Evolutionary conservation across 495 filamentous ascomycete genomes (phyloP), one percentile per base, ranked within the genome.

Genomic region (Penicillium flavigenum): DNA sequence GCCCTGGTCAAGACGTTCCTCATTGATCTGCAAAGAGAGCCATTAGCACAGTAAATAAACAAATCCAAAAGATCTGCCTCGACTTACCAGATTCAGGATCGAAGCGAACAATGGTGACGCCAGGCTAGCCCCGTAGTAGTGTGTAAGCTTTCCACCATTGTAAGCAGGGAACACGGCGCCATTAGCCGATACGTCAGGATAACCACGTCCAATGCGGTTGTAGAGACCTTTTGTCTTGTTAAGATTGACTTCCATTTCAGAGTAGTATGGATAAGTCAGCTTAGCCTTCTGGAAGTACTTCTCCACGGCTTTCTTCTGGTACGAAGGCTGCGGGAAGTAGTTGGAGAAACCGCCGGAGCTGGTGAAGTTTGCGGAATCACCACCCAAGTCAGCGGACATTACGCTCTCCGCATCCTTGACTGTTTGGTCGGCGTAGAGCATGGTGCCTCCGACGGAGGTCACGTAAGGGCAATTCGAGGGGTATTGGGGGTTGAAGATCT

Each of bases 311-410:
- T 56, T 17, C 34, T 74, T 61, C 63, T 91, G 87, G 65, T 85
- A 91, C 2, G 50, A 45, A 0, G 87, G 86, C 27, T 79, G 68
- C 5, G 72, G 65, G 70, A 85, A 91, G 69, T 88, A 74, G 62
- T 89, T 88, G 51, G 80, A 85, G 70, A 90, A 89, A 10, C 86
- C 86, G 27, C 86, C 85, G 9, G 85, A 83, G 26, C 78, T 82
- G 38, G 71, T 73, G 69, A 83, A 77, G 59, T 81, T 66, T 20
- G 68, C 56, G 57, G 76, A 63, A 57, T 76, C 58, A 12, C 65
- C 65, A 2, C 65, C 65, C 31, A 68, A 58, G 39, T 68, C 54
- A 29, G 49, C 65, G 45, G 66, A 60, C 65, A 68, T 62, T 51
- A 78, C 73, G 53, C 79, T 70, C 71, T 82, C 77, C 34, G 67